Percentiles rank a stretch among this genome's conserved stretches.
Evolutionary conservation across 495 filamentous ascomycete species (phyloP).

Genomic region (Hyphodiscus hymeniophilus): DNA sequence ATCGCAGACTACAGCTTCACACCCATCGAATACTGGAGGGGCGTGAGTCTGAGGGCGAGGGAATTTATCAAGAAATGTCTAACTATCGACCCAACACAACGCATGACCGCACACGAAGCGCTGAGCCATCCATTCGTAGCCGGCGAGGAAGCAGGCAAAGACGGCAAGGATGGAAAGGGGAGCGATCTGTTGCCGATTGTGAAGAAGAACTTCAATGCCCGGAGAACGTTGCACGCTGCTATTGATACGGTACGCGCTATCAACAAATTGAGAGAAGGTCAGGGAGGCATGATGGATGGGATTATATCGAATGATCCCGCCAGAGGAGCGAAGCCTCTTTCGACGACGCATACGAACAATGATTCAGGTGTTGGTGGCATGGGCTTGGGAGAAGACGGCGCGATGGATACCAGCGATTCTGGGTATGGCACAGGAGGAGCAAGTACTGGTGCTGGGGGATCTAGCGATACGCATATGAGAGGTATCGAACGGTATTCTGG

Average conservation of each 20-base stretch:
- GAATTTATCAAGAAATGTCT: constrained; percentile 86
- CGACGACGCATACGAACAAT: neutral
- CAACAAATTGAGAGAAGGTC: constrained; percentile 87
- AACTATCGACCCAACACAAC: constrained; percentile 75
- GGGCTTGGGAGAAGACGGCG: constrained; percentile 1
- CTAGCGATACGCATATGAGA: constrained; percentile 6
- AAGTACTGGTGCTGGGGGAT: neutral
- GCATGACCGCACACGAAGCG: constrained; percentile 93
- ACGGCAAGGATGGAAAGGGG: constrained; percentile 37
- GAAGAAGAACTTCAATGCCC: constrained; percentile 98
- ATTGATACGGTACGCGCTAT: constrained; percentile 98
- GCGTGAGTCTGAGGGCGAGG: constrained; percentile 75
- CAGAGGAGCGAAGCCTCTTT: constrained; percentile 16
- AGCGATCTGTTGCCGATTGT: constrained; percentile 83
- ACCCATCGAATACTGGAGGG: constrained; percentile 94
- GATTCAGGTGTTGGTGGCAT: constrained; percentile 13
- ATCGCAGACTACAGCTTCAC: constrained; percentile 94
- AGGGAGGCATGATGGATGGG: constrained; percentile 32
- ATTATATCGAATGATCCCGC: constrained; percentile 14
- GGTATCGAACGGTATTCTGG: constrained; percentile 16
- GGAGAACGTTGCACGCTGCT: constrained; percentile 86
- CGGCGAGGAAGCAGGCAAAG: constrained; percentile 33
- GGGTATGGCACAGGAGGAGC: constrained; percentile 10
- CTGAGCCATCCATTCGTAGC: constrained; percentile 84
- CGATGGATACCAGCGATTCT: constrained; percentile 13